Evolutionary conservation across 306 rosid genomes (phyloP).

Genomic region (Notholithocarpus densiflorus): DNA sequence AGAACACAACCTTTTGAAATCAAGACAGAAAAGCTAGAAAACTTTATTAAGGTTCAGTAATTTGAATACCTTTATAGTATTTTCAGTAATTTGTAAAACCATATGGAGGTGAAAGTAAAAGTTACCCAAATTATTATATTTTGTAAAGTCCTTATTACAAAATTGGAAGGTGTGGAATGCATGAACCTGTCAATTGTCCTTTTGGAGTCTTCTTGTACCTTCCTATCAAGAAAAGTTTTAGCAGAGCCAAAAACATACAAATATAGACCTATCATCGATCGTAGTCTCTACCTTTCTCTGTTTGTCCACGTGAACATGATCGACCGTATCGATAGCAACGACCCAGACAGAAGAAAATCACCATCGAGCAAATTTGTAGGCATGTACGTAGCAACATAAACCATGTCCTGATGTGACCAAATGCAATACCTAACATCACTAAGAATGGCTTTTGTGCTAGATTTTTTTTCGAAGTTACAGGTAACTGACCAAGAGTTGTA

Average conservation of each 20-base stretch:
- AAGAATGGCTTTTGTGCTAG: not conserved
- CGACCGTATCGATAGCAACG: no score
- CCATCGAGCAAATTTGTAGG: not conserved
- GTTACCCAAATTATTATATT: not conserved
- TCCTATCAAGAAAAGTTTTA: not conserved
- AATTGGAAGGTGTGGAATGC: not conserved
- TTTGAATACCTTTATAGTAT: no score
- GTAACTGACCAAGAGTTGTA: not conserved
- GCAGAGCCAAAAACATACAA: not conserved
- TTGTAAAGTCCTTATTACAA: not conserved
- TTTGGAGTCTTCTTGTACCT: not conserved
- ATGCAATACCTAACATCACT: not conserved
- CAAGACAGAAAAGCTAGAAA: no score
- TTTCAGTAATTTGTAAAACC: no score
- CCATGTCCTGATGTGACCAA: not conserved
- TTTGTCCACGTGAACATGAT: not conserved
- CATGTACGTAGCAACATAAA: not conserved
- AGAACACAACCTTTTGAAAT: no score
- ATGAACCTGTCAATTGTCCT: conserved; percentile 4
- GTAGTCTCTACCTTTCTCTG: not conserved
- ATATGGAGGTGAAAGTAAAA: no score
- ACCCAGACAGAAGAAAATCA: not conserved
- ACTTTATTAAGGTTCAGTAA: no score
- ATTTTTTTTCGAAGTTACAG: not conserved
- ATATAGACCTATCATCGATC: not conserved